Percentiles rank a stretch among this genome's conserved stretches.
These are phyloP conservation scores for Albugo candida DNA, from an alignment of 352 stramenopile species.

Conservation along the genomic window DNA sequence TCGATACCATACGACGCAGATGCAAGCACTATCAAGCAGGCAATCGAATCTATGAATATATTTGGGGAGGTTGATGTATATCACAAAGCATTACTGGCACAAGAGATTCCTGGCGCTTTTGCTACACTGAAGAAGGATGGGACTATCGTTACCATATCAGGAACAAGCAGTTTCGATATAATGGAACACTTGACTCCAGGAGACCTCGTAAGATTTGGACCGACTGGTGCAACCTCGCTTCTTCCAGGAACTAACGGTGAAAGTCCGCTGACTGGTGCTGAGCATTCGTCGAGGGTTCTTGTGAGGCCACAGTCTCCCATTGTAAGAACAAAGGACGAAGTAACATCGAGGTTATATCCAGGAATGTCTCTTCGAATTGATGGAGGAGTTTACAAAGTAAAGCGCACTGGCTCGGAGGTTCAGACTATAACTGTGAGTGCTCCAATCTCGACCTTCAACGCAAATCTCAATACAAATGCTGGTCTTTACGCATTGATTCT, in stretches of 20 bases:
- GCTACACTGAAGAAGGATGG: slow-evolving; percentile 37
- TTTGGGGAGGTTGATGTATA: slow-evolving; percentile 57
- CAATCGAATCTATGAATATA: slow-evolving; percentile 53
- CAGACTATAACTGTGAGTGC: slow-evolving; percentile 39
- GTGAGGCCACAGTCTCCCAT: slow-evolving; percentile 26
- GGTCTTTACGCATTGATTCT: slow-evolving; percentile 13
- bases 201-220: slow-evolving; percentile 45
- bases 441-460: background rate
- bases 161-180: slow-evolving; percentile 28
- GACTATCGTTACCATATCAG: slow-evolving; percentile 16
- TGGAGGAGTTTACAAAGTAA: slow-evolving; percentile 68
- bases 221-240: slow-evolving; percentile 11
- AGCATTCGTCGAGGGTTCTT: slow-evolving; percentile 26
- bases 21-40: slow-evolving; percentile 36
- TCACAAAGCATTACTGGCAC: slow-evolving; percentile 22
- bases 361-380: slow-evolving; percentile 78
- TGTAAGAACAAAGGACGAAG: slow-evolving; percentile 9
- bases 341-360: slow-evolving; percentile 21
- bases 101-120: slow-evolving; percentile 30
- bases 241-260: slow-evolving; percentile 46
- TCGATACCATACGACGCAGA: slow-evolving; percentile 32
- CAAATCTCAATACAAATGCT: too few species aligned
- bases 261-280: slow-evolving; percentile 22
- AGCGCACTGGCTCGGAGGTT: slow-evolving; percentile 79
- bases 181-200: slow-evolving; percentile 35